phyloP scores from a whole-genome alignment of 805 yeast species.

The Kodamaea jinghongensis region DNA sequence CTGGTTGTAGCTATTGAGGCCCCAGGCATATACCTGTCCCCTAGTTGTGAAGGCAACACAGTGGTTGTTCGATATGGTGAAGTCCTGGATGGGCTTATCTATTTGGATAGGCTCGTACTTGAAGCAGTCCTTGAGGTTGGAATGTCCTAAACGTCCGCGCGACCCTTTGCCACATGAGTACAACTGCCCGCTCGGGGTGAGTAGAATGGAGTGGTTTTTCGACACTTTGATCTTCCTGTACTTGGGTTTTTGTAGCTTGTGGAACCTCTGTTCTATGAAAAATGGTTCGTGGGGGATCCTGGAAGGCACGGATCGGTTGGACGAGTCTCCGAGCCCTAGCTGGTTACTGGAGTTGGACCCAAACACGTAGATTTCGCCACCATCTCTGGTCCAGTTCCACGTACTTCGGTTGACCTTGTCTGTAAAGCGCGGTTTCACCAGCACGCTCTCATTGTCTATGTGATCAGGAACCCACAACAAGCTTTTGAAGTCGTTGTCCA shows the following conservation, averaged over 20 bases:
- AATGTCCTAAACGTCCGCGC: constrained; percentile 69
- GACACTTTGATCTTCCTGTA: constrained; percentile 52
- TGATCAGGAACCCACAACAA: constrained; percentile 43
- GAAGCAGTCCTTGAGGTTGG: constrained; percentile 37
- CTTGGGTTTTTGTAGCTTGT: constrained; percentile 32
- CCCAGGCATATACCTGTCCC: constrained; percentile 75
- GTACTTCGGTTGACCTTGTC: constrained; percentile 22
- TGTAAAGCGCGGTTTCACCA: constrained; percentile 20
- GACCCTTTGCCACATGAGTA: constrained; percentile 66
- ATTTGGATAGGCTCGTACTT: constrained; percentile 44
- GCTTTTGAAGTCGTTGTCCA: constrained; percentile 45
- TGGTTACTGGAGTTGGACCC: constrained; percentile 65
- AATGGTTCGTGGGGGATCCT: constrained; percentile 33
- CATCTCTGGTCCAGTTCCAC: constrained; percentile 50
- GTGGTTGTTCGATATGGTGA: constrained; percentile 66
- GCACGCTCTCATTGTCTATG: constrained; percentile 28
- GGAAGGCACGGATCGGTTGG: constrained; percentile 41
- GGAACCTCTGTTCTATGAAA: constrained; percentile 11
- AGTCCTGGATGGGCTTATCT: constrained; percentile 24
- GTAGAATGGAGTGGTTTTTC: constrained; percentile 60
- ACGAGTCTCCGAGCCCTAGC: constrained; percentile 65
- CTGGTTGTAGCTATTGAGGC: constrained; percentile 66
- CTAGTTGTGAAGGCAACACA: constrained; percentile 52
- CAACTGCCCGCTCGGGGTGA: constrained; percentile 55
- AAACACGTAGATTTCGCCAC: constrained; percentile 55